Conservation (phyloP, 768 basidiomycete species). For the Podaxis carcinomalis region DNA sequence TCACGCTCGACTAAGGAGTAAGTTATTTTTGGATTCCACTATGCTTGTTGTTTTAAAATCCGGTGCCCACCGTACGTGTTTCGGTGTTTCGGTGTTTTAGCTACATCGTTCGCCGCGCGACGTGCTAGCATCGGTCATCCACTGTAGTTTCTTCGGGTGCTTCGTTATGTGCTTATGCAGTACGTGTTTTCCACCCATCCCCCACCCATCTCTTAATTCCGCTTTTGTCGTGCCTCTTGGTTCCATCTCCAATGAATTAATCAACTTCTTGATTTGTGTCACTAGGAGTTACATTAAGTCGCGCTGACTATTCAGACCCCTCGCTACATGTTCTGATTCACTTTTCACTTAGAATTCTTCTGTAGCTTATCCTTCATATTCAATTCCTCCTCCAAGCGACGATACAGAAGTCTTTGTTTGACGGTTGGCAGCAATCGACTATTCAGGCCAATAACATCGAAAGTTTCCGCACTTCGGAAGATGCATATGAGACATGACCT, state of each 20-base stretch:
- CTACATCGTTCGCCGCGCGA: slow-evolving; percentile 81
- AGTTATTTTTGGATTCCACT: slow-evolving; percentile 24
- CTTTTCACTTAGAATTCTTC: not conserved
- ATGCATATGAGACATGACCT: not conserved
- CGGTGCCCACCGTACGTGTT: slow-evolving; percentile 5
- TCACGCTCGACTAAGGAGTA: slow-evolving; percentile 90
- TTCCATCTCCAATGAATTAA: not conserved
- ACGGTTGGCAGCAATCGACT: not conserved
- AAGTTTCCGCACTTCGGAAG: not conserved
- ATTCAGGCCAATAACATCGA: not conserved
- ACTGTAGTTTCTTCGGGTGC: slow-evolving; percentile 61
- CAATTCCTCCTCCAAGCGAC: not conserved
- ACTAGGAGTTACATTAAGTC: slow-evolving; percentile 53
- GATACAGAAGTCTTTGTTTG: not conserved
- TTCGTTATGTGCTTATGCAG: slow-evolving; percentile 72
- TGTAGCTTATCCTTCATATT: not conserved
- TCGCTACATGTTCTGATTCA: not conserved
- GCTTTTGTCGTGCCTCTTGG: not conserved
- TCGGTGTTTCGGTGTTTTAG: slow-evolving; percentile 31
- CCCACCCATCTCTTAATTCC: not conserved
- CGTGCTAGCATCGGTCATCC: slow-evolving; percentile 68
- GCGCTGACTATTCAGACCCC: not conserved
- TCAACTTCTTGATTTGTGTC: slow-evolving; percentile 4
- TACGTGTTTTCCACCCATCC: slow-evolving; percentile 30
- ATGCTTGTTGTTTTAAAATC: not conserved